Evolutionary conservation across 2,329 filamentous ascomycete species (phyloP).

Genomic region (Alternaria ethzedia): DNA sequence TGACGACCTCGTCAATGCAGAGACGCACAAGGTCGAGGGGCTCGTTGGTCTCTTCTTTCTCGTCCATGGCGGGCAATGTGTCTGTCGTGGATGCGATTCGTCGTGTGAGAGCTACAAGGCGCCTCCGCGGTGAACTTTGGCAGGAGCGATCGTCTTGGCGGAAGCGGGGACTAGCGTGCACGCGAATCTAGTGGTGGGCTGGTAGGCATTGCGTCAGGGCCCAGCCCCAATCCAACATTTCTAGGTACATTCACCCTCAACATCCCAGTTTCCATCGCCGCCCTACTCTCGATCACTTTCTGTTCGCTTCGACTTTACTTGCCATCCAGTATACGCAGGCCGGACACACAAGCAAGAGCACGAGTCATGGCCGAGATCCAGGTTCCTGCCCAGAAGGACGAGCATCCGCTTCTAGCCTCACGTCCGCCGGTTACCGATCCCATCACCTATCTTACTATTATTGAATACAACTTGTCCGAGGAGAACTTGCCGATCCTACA

Average conservation of each 20-base stretch:
- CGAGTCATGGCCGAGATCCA: constrained; percentile 42
- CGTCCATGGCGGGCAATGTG: constrained; percentile 70
- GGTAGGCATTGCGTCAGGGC: constrained; percentile 25
- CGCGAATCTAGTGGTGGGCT: constrained; percentile 9
- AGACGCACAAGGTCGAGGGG: constrained; percentile 95
- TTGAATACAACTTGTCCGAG: constrained; percentile 74
- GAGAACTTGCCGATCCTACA: constrained; percentile 72
- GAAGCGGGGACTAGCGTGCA: constrained; percentile 16
- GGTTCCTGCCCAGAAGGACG: constrained; percentile 25
- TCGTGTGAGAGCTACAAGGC: constrained; percentile 12
- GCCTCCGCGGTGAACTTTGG: constrained; percentile 24
- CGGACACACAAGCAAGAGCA: neutral
- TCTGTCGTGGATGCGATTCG: constrained; percentile 5
- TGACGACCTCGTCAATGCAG: constrained; percentile 92
- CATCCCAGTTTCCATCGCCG: neutral
- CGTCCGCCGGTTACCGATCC: constrained; percentile 69
- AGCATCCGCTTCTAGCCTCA: constrained; percentile 62
- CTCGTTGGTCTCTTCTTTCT: constrained; percentile 80
- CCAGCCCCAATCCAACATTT: constrained; percentile 6
- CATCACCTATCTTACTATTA: constrained; percentile 78
- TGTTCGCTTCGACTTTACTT: neutral
- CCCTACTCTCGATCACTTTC: neutral
- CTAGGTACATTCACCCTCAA: constrained; percentile 8
- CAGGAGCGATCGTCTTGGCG: constrained; percentile 22
- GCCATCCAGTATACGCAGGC: neutral